Evolutionary conservation across 2,329 filamentous ascomycete genomes (phyloP).

Genomic region (Colletotrichum magnum): DNA sequence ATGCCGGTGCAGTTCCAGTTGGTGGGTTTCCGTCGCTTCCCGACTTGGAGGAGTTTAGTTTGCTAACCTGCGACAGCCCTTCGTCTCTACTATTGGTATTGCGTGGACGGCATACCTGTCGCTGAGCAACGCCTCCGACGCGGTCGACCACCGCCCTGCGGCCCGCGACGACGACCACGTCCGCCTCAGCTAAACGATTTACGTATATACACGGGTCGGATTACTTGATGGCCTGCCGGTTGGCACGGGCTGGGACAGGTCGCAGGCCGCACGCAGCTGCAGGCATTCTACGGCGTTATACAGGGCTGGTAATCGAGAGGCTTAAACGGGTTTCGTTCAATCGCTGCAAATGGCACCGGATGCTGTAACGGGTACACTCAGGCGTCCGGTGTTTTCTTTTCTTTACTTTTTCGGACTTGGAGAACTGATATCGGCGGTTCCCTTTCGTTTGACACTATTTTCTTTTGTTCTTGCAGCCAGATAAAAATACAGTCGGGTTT

Average conservation of each 20-base stretch:
- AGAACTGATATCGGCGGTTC: background rate
- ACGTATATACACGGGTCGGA: background rate
- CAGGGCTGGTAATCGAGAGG: background rate
- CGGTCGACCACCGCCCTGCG: slow-evolving; percentile 58
- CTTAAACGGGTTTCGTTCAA: background rate
- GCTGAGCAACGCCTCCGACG: slow-evolving; percentile 88
- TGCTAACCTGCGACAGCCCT: slow-evolving; percentile 72
- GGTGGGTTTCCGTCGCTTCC: slow-evolving; percentile 75
- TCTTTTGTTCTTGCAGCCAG: slow-evolving; percentile 23
- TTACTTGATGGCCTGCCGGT: slow-evolving; percentile 8
- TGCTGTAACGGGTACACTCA: slow-evolving; percentile 7
- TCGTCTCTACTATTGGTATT: slow-evolving; percentile 95
- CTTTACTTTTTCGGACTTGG: background rate
- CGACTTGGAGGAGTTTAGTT: background rate
- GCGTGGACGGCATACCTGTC: slow-evolving; percentile 98
- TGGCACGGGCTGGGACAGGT: slow-evolving; percentile 12
- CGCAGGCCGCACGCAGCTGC: slow-evolving; percentile 3
- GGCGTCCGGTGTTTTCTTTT: slow-evolving; percentile 23
- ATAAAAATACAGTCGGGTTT: background rate
- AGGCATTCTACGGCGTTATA: slow-evolving; percentile 20
- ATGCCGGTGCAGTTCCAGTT: slow-evolving; percentile 98
- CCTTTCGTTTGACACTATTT: background rate
- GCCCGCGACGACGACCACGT: slow-evolving; percentile 50
- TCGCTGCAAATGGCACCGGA: slow-evolving; percentile 11
- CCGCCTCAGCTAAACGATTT: slow-evolving; percentile 48